Evolutionary conservation across 2,329 filamentous ascomycete species (phyloP), one percentile per base, ranked within the genome.

Genomic region (Beauveria scarabaeidicola): DNA sequence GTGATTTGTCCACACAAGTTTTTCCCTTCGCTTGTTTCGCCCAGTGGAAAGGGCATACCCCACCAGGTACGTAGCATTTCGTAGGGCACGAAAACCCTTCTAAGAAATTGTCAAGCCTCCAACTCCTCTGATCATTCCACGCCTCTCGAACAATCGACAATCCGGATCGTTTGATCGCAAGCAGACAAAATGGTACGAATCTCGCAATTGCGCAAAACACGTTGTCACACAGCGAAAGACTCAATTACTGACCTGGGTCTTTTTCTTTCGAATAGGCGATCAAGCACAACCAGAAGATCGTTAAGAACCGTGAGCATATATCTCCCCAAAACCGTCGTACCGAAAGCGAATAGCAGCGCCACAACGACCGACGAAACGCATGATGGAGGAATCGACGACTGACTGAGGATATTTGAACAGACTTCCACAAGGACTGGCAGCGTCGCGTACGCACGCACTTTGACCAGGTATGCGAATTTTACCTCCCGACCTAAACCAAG

Each of bases 401-500:
- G 61, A 61, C 54, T 52, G 56, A 43, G 56, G 21, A 40, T 52
- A 27, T 25, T 36, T 58, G 38, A 58, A 40, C 74, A 94, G 90
- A 97, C 78, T 96, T 96, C 90, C 92, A 91, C 83, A 97, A 96
- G 91, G 92, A 99, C 86, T 99, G 94, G 94, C 92, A 97, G 82
- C 90, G 91, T 83, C 90, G 92, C 82, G 94, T 99, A 77, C 90
- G 91, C 82, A 90, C 90, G 81, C 94, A 99, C 86, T 99, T 99
- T 84, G 91, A 99, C 85, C 94, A 97, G 91, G 93, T 96, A 93
- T 81, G 75, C 65, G 66, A 65, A 61, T 48, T 53, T 57, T 56
- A 23, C 27, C 60, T 59, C 56, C 55, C 32, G 19, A 21, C 19
- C 52, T 19, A 3, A 29, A 43, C 43, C 60, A n/a, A 36, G 47